Percentiles rank a stretch among this genome's conserved stretches.
Conservation (phyloP, 805 yeast genomes). For the Suhomyces kilbournensis region DNA sequence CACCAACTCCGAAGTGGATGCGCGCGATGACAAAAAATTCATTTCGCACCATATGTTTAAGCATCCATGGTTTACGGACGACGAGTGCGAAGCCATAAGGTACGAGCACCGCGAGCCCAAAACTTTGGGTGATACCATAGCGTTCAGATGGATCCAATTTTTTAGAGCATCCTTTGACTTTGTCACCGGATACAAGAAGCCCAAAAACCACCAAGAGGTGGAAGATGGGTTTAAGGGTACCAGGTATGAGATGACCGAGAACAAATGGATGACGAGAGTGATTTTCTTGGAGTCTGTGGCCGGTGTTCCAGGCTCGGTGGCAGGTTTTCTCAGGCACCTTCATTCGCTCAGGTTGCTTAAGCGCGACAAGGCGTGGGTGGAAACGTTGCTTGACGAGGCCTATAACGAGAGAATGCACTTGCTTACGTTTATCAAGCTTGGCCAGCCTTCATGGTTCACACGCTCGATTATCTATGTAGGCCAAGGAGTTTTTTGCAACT, state of each 20-base stretch:
- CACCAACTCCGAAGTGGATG: conserved; percentile 16
- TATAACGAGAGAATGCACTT: conserved; percentile 78
- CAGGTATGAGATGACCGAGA: conserved; percentile 53
- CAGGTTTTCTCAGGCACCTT: conserved; percentile 67
- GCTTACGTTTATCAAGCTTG: conserved; percentile 62
- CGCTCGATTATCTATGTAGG: conserved; percentile 54
- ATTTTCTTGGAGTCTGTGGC: conserved; percentile 71
- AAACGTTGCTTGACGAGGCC: conserved; percentile 70
- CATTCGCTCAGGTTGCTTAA: conserved; percentile 58
- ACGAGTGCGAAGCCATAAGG: conserved; percentile 36
- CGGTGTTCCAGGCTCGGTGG: conserved; percentile 80
- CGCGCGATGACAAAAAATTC: conserved; percentile 31
- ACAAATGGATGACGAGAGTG: conserved; percentile 60
- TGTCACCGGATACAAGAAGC: conserved; percentile 63
- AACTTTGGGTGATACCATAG: conserved; percentile 49
- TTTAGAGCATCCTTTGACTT: conserved; percentile 55
- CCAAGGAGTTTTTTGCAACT: conserved; percentile 68
- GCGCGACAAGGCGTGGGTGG: conserved; percentile 73
- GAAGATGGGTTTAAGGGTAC: conserved; percentile 33
- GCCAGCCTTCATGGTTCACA: conserved; percentile 60
- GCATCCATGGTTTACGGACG: conserved; percentile 30
- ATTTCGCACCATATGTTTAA: conserved; percentile 41
- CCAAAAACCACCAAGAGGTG: conserved; percentile 32
- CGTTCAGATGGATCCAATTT: conserved; percentile 43
- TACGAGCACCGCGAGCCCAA: conserved; percentile 52